These are phyloP conservation scores for Pneumocystis wakefieldiae DNA, from an alignment of 1,139 yeast species.

Conservation along the genomic window DNA sequence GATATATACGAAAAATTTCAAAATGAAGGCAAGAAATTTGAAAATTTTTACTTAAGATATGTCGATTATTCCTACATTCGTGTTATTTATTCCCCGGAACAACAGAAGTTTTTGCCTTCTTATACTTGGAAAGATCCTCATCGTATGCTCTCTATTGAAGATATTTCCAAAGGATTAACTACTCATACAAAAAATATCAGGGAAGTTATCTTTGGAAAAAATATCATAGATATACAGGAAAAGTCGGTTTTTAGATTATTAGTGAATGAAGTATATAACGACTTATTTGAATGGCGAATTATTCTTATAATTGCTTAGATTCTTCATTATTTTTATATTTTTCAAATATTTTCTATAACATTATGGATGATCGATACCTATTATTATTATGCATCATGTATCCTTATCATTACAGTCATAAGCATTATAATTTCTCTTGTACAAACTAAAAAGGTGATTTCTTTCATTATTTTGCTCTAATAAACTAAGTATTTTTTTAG, in stretches of 20 bases:
- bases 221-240: slow-evolving; percentile 60
- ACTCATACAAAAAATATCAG: slow-evolving; percentile 57
- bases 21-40: slow-evolving; percentile 29
- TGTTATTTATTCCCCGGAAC: slow-evolving; percentile 70
- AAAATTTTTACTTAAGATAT: slow-evolving; percentile 51
- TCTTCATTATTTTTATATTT: slow-evolving; percentile 84
- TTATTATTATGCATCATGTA: slow-evolving; percentile 85
- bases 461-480: background rate
- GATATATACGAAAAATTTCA: slow-evolving; percentile 21
- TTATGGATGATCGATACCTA: slow-evolving; percentile 88
- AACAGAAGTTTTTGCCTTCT: slow-evolving; percentile 71
- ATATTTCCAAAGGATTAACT: slow-evolving; percentile 55
- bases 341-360: slow-evolving; percentile 79
- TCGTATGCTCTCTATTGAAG: slow-evolving; percentile 46
- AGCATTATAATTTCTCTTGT: slow-evolving; percentile 66
- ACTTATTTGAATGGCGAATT: background rate
- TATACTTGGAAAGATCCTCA: slow-evolving; percentile 67
- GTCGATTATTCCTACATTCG: slow-evolving; percentile 73
- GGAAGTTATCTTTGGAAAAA: slow-evolving; percentile 56
- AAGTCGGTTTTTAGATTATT: slow-evolving; percentile 52
- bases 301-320: background rate
- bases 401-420: slow-evolving; percentile 65
- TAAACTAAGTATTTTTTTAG: slow-evolving; percentile 18
- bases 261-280: slow-evolving; percentile 49
- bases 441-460: slow-evolving; percentile 43